These are phyloP conservation scores for Neocatenulostroma microsporum DNA, from an alignment of 2,329 filamentous ascomycete genomes.

Conservation along the genomic window DNA sequence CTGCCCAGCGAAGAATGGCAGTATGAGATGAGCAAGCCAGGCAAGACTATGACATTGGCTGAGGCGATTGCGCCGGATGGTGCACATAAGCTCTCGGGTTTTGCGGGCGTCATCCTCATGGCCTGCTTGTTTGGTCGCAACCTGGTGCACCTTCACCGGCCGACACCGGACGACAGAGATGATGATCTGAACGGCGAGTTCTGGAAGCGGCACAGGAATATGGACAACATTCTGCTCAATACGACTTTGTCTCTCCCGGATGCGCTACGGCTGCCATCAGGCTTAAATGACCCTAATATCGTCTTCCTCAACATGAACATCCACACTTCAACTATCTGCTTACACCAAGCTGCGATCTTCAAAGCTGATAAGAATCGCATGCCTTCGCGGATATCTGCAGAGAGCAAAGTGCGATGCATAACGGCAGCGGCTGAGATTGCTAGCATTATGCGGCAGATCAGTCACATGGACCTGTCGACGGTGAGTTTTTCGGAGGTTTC, in stretches of 20 bases:
- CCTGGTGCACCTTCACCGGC: constrained; percentile 81
- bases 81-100: constrained; percentile 65
- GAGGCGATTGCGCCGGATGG: constrained; percentile 65
- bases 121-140: constrained; percentile 89
- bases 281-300: constrained; percentile 70
- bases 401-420: constrained; percentile 89
- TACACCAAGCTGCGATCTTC: constrained; percentile 98
- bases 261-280: constrained; percentile 70
- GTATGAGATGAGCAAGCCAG: constrained; percentile 69
- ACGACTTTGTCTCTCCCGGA: constrained; percentile 76
- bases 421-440: constrained; percentile 90
- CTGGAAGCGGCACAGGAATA: constrained; percentile 83
- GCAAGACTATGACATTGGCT: constrained; percentile 61
- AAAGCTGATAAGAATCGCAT: constrained; percentile 87
- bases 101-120: constrained; percentile 74
- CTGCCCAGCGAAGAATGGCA: constrained; percentile 78
- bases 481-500: no score
- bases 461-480: constrained; percentile 73
- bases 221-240: constrained; percentile 87
- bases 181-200: constrained; percentile 86
- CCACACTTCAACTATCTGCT: constrained; percentile 88
- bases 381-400: constrained; percentile 66
- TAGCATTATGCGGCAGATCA: constrained; percentile 90
- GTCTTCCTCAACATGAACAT: constrained; percentile 96
- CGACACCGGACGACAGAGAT: constrained; percentile 71